These are phyloP conservation scores for Fusarium hostae DNA, from an alignment of 2,329 filamentous ascomycete species.

Conservation along the genomic window DNA sequence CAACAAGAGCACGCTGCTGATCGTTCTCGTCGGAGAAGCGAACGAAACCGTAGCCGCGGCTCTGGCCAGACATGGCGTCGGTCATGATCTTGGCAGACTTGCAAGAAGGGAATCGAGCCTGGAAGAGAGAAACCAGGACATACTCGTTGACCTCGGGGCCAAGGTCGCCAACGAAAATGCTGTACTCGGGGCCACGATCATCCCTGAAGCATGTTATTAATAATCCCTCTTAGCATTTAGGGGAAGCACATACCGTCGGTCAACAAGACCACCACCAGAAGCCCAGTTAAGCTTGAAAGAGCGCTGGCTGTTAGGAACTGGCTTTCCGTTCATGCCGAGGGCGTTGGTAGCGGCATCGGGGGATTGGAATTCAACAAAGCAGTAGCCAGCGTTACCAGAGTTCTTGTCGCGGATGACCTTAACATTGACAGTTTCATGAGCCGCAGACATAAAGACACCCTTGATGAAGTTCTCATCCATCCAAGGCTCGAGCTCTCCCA, in stretches of 20 bases:
- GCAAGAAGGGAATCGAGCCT: conserved; percentile 94
- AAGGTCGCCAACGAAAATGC: conserved; percentile 97
- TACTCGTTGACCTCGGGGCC: conserved; percentile 99
- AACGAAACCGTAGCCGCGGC: conserved; percentile 96
- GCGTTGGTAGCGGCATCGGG: conserved; percentile 91
- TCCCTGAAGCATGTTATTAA: conserved; percentile 66
- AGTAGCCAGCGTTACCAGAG: conserved; percentile 98
- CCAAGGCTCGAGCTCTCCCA: conserved; percentile 99
- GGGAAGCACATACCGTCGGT: conserved; percentile 76
- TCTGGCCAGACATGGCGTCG: conserved; percentile 96
- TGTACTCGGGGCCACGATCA: conserved; percentile 94
- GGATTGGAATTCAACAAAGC: conserved; percentile 92
- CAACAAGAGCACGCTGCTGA: conserved; percentile 92
- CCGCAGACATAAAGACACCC: conserved; percentile 86
- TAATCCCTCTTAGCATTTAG: neutral
- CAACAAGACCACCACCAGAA: conserved; percentile 92
- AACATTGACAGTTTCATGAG: conserved; percentile 95
- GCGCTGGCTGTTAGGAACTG: conserved; percentile 93
- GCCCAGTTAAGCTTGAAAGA: conserved; percentile 99
- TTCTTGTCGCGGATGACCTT: conserved; percentile 99
- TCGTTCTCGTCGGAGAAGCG: conserved; percentile 96
- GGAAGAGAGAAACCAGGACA: conserved; percentile 95
- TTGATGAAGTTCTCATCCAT: conserved; percentile 99
- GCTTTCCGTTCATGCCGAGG: conserved; percentile 84
- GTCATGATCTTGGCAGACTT: conserved; percentile 99